Evolutionary conservation across 306 rosid species (phyloP).

Genomic region (Medicago lupulina): DNA sequence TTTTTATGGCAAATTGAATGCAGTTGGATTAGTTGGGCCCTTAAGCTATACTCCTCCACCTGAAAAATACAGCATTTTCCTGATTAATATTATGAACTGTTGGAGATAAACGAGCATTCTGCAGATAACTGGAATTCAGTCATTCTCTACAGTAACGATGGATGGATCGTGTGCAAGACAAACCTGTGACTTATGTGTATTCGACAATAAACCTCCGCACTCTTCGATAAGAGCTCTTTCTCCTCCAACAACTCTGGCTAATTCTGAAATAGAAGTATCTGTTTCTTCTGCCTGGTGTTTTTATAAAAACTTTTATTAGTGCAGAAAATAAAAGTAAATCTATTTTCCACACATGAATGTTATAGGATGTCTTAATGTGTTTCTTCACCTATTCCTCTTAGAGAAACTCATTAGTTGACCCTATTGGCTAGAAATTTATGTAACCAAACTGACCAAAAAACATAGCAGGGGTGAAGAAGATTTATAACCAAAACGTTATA

Average conservation of each 20-base stretch:
- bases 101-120: background rate
- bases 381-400: no score
- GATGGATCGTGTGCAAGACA: constrained; percentile 27
- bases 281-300: constrained; percentile 71
- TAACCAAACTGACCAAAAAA: no score
- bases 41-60: constrained; percentile 85
- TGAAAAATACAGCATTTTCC: constrained; percentile 48
- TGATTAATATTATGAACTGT: constrained; percentile 25
- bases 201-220: constrained; percentile 63
- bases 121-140: background rate
- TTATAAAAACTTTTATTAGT: constrained; percentile 38
- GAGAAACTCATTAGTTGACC: no score
- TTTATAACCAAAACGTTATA: background rate
- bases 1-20: constrained; percentile 40
- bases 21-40: constrained; percentile 71
- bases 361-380: no score
- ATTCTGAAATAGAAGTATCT: constrained; percentile 67
- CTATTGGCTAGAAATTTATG: no score
- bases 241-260: constrained; percentile 70
- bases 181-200: constrained; percentile 70
- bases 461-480: no score
- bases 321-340: constrained; percentile 1
- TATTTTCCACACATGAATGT: background rate
- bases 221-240: constrained; percentile 77
- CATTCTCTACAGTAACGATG: constrained; percentile 1